Evolutionary conservation across 2,329 filamentous ascomycete species (phyloP).

Genomic region (Epichloe sp.): DNA sequence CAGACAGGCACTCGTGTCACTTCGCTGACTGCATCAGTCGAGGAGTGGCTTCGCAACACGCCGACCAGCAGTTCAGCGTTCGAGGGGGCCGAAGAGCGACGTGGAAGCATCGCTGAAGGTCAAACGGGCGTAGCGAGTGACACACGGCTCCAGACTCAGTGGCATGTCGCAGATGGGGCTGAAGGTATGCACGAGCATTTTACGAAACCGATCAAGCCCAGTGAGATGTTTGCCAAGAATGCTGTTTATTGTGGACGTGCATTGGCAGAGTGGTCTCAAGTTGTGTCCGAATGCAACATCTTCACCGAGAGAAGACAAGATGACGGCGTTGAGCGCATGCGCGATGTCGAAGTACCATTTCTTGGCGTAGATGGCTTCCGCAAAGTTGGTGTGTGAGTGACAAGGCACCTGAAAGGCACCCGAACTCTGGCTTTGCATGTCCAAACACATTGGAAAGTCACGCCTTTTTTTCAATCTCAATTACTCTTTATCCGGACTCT

Average conservation of each 20-base stretch:
- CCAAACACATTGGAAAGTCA: neutral
- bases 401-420: neutral
- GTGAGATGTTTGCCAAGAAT: constrained; percentile 29
- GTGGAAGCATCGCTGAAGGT: neutral
- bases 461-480: neutral
- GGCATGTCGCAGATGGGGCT: neutral
- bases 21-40: constrained; percentile 19
- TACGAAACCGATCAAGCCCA: constrained; percentile 32
- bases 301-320: constrained; percentile 65
- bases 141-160: neutral
- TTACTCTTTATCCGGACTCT: neutral
- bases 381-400: neutral
- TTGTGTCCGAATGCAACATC: constrained; percentile 67
- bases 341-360: constrained; percentile 47
- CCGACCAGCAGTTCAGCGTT: constrained; percentile 1
- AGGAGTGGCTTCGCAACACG: constrained; percentile 14
- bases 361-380: constrained; percentile 30
- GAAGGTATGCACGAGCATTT: constrained; percentile 17
- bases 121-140: constrained; percentile 2
- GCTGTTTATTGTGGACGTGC: constrained; percentile 57
- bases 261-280: constrained; percentile 63
- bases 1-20: neutral
- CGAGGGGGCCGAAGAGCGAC: neutral
- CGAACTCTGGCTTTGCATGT: neutral
- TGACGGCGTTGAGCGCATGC: constrained; percentile 55